Base-by-base conservation (phyloP, 2,329 filamentous ascomycete genomes). In the Blastomyces emzantsi region DNA sequence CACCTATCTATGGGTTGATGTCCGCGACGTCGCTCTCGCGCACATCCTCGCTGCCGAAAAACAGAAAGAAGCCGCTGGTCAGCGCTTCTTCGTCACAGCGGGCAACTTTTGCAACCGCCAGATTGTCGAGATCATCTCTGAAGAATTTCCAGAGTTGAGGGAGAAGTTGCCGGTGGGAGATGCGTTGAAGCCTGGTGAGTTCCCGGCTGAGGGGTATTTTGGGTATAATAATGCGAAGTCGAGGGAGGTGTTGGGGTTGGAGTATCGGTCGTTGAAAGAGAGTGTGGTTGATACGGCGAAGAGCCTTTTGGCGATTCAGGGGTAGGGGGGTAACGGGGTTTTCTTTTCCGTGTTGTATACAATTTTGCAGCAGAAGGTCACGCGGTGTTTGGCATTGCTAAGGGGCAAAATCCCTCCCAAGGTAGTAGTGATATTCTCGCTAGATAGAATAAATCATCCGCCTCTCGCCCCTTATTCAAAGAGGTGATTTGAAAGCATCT, bases 1-100 rank as follows among this genome's bases (percentile, higher is more conserved):
- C 0, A 81, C 81, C 0, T 86, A 78, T 69, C 77, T 86, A 0
- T 88, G 84, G 77, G 83, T 87, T 1, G 71, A 80, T 74, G 79
- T 81, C 19, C 76, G 78, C 8, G 79, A 81, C 63, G 72, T 81
- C 54, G 79, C 79, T 13, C 72, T 81, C 11, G 79, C 79, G 19
- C 79, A 81, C 67, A 75, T 80, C 28, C 72, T 73, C 66, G 78
- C 79, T 19, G 77, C 80, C 30, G 79, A 81, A 64, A 72, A 78
- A 4, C 65, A 76, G 11, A 43, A 25, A 6, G 77, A 79, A 61
- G 79, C 79, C 36, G 77, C 75, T 9, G 75, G 74, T 7, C 74
- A 81, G 67, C 71, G 79, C 47, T 81, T 80, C 67, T 80, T 81
- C 63, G 67, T 78, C 49, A 73, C 73, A 2, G 75, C 73, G 51